Conservation (phyloP, 2,329 filamentous ascomycete genomes). For the Ophiostoma fasciatum region DNA sequence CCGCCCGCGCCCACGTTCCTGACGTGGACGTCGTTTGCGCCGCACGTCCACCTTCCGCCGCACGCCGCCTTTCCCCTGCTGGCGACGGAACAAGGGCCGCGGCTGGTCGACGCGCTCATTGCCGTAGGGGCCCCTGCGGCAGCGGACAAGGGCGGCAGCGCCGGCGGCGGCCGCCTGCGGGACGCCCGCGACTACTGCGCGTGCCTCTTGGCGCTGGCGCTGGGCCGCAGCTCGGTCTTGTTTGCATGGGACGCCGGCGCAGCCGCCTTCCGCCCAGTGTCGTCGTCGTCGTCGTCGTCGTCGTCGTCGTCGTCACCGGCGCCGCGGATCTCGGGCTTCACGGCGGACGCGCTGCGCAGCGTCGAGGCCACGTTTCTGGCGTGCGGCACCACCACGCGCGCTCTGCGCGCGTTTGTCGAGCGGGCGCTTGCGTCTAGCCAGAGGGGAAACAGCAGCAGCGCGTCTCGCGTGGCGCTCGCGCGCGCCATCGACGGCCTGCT, state of each 20-base stretch:
- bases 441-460: conserved; percentile 21
- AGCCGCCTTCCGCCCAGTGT: conserved; percentile 34
- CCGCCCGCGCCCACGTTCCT: conserved; percentile 28
- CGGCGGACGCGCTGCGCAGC: conserved; percentile 31
- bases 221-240: conserved; percentile 58
- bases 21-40: conserved; percentile 61
- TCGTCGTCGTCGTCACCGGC: no score
- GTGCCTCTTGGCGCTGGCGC: conserved; percentile 49
- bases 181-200: conserved; percentile 33
- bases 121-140: no score
- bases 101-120: conserved; percentile 53
- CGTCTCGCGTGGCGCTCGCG: conserved; percentile 36
- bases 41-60: conserved; percentile 21
- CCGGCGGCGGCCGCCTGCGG: conserved; percentile 21
- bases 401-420: conserved; percentile 13
- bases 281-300: conserved; percentile 30
- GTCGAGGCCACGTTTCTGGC: conserved; percentile 31
- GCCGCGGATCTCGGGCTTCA: conserved; percentile 43
- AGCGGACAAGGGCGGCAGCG: not conserved
- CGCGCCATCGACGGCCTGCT: conserved; percentile 34
- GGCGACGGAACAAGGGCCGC: conserved; percentile 53
- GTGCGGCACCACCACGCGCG: conserved; percentile 31
- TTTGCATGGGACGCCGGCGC: conserved; percentile 45
- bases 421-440: no score
- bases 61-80: conserved; percentile 27